Conservation (phyloP, 2,329 filamentous ascomycete genomes). For the Pseudogymnoascus sp. region DNA sequence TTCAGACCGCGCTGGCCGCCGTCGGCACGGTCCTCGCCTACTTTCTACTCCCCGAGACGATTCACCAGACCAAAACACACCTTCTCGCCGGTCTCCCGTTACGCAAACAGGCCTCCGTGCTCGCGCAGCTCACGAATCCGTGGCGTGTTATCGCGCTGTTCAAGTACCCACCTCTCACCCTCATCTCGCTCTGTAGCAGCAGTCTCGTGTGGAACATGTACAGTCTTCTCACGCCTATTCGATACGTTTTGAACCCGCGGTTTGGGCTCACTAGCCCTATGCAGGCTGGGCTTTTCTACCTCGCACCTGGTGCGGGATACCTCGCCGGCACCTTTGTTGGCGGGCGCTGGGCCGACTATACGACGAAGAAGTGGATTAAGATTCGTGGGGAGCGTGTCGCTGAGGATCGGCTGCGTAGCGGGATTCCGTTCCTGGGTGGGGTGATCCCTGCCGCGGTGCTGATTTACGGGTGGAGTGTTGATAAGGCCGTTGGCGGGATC, state of each 20-base stretch:
- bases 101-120: slow-evolving; percentile 41
- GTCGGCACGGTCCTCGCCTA: slow-evolving; percentile 50
- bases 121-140: slow-evolving; percentile 60
- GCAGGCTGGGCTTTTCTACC: slow-evolving; percentile 63
- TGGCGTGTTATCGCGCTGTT: slow-evolving; percentile 55
- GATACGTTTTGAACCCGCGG: slow-evolving; percentile 66
- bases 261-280: slow-evolving; percentile 60
- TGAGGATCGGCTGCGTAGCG: slow-evolving; percentile 58
- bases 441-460: slow-evolving; percentile 56
- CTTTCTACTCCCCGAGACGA: slow-evolving; percentile 65
- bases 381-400: slow-evolving; percentile 55
- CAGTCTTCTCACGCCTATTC: slow-evolving; percentile 58
- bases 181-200: slow-evolving; percentile 51
- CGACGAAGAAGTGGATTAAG: slow-evolving; percentile 55
- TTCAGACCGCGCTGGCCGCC: slow-evolving; percentile 62
- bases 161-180: slow-evolving; percentile 59
- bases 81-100: slow-evolving; percentile 50
- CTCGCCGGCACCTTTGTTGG: slow-evolving; percentile 61
- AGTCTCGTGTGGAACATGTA: slow-evolving; percentile 71
- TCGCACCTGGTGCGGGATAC: slow-evolving; percentile 65
- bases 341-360: slow-evolving; percentile 61
- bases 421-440: slow-evolving; percentile 47
- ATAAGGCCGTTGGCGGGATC: slow-evolving; percentile 43
- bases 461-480: slow-evolving; percentile 57
- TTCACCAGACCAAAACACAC: slow-evolving; percentile 53